Percentiles rank a stretch among this genome's conserved stretches.
Conservation (phyloP, 2,329 filamentous ascomycete species). For the Biscogniauxia sp. region DNA sequence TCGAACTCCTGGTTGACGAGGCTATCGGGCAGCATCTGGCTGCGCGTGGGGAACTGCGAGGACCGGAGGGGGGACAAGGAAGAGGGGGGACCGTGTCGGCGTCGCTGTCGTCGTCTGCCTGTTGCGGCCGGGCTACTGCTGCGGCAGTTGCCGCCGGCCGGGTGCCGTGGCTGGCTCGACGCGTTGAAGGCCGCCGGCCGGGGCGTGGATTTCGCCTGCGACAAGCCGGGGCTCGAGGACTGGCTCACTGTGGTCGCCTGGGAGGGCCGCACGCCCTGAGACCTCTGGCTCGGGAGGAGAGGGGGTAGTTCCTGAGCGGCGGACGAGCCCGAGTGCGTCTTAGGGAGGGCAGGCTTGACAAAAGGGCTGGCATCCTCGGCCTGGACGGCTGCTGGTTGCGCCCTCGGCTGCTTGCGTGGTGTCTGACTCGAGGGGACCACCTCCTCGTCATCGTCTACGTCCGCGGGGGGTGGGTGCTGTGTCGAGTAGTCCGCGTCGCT, state of each 20-base stretch:
- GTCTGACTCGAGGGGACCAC: slow-evolving; percentile 34
- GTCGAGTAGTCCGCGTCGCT: slow-evolving; percentile 44
- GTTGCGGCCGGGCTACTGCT: slow-evolving; percentile 7
- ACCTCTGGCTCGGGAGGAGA: slow-evolving; percentile 17
- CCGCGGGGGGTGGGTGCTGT: slow-evolving; percentile 27
- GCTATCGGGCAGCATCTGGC: slow-evolving; percentile 53
- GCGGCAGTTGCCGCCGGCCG: background rate
- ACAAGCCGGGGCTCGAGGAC: slow-evolving; percentile 29
- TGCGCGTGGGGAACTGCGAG: slow-evolving; percentile 50
- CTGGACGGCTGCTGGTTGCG: slow-evolving; percentile 3
- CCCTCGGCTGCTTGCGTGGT: slow-evolving; percentile 12
- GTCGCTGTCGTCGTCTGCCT: slow-evolving; percentile 18
- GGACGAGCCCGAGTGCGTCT: slow-evolving; percentile 15
- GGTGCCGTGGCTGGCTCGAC: slow-evolving; percentile 14
- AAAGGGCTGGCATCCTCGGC: slow-evolving; percentile 7
- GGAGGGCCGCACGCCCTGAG: slow-evolving; percentile 34
- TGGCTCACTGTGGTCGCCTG: slow-evolving; percentile 45
- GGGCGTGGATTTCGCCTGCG: slow-evolving; percentile 29
- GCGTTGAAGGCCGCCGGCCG: slow-evolving; percentile 11
- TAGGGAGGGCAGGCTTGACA: slow-evolving; percentile 20
- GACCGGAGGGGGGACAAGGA: slow-evolving; percentile 30
- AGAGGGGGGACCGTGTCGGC: slow-evolving; percentile 3
- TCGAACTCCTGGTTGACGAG: slow-evolving; percentile 39
- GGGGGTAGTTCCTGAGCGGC: slow-evolving; percentile 9
- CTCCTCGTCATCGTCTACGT: slow-evolving; percentile 19